Conservation (phyloP, 768 basidiomycete genomes). For the Tylopilus sp. region DNA sequence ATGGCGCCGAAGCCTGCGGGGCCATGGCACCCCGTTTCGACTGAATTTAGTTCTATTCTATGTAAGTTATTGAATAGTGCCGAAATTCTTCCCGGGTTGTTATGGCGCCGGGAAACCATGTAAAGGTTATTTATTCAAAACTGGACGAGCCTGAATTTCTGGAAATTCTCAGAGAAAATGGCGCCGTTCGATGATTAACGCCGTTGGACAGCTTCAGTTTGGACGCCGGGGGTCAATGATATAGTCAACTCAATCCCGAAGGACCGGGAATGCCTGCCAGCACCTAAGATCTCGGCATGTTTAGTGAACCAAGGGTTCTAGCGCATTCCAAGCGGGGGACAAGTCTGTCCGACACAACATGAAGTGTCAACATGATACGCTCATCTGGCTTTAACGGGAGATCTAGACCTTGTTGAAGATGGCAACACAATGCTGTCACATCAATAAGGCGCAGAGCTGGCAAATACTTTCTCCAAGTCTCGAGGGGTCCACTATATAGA, state of each 20-base stretch:
- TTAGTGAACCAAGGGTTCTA: not conserved
- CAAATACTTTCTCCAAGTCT: not conserved
- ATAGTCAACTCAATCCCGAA: too few species aligned
- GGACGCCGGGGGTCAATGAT: too few species aligned
- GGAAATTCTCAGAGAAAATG: too few species aligned
- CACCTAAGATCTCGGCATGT: not conserved
- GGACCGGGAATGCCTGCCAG: not conserved
- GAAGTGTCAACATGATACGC: not conserved
- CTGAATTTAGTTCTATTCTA: not conserved
- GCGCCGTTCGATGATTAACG: too few species aligned
- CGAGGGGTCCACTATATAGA: not conserved
- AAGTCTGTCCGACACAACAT: not conserved
- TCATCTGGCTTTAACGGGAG: not conserved
- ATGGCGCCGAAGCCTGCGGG: not conserved
- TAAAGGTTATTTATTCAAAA: not conserved
- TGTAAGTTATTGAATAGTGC: not conserved
- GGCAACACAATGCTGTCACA: not conserved
- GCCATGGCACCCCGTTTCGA: not conserved
- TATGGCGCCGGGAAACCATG: not conserved
- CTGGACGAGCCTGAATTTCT: too few species aligned
- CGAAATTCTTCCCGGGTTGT: not conserved
- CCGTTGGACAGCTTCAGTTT: too few species aligned
- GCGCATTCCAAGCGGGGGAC: not conserved
- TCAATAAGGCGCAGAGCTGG: not conserved
- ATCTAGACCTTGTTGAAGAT: not conserved